phyloP scores from a whole-genome alignment of 2,329 filamentous ascomycete species.

The Dothistroma septosporum region DNA sequence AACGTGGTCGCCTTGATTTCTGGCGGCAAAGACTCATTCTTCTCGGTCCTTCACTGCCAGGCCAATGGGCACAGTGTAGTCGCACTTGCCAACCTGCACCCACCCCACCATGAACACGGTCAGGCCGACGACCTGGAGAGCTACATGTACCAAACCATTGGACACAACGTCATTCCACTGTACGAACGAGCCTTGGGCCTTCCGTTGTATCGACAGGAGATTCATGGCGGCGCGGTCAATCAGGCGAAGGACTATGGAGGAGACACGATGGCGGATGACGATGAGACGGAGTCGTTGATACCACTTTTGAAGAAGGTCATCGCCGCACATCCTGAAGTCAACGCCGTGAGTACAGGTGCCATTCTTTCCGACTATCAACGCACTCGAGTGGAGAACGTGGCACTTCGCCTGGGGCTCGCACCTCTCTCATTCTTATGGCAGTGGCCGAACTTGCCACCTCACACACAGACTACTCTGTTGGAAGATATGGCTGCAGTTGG shows the following conservation, averaged over 20 bases:
- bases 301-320: constrained; percentile 67
- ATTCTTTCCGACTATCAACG: constrained; percentile 95
- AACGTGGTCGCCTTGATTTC: constrained; percentile 91
- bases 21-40: constrained; percentile 96
- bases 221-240: constrained; percentile 67
- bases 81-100: constrained; percentile 84
- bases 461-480: constrained; percentile 54
- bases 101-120: constrained; percentile 36
- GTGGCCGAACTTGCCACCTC: constrained; percentile 67
- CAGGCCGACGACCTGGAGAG: constrained; percentile 71
- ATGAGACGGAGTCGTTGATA: constrained; percentile 87
- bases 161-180: constrained; percentile 78
- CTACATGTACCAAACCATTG: constrained; percentile 99
- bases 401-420: constrained; percentile 72
- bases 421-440: constrained; percentile 91
- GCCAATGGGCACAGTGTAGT: constrained; percentile 80
- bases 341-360: constrained; percentile 84
- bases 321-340: constrained; percentile 68
- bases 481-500: constrained; percentile 74
- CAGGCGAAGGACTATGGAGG: constrained; percentile 64
- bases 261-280: constrained; percentile 39
- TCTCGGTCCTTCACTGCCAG: constrained; percentile 83
- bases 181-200: constrained; percentile 75
- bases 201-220: constrained; percentile 77
- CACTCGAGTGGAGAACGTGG: constrained; percentile 90